Base-by-base conservation (phyloP, 2,329 filamentous ascomycete genomes). In the Fusarium citri region DNA sequence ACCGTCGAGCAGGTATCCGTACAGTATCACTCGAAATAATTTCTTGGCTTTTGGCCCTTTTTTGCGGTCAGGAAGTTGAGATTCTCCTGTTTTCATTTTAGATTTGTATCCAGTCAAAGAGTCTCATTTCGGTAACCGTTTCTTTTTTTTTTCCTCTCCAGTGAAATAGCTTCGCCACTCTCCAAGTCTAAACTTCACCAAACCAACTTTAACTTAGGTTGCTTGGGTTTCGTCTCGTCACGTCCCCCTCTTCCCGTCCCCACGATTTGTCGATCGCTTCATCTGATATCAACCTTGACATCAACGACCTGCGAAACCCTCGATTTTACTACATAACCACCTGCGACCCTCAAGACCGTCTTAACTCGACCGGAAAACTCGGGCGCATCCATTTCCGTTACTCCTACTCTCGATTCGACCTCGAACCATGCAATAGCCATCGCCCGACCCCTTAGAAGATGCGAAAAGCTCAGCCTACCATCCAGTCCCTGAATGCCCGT, bases 381-480 rank as follows among this genome's bases (percentile, higher is more conserved):
- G 26, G n/a, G 55, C 68, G 55, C 43, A 55, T 55, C 22, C 43
- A n/a, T 50, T 30, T 30, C 30, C 45, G 18, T 26, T 22, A 30
- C 30, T 42, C 31, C 45, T 49, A 12, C 55, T 47, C 42, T 23
- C 37, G 18, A 42, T 37, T 50, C 45, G 34, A 26, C 48, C 45
- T 57, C 55, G 47, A 65, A 66, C 59, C 63, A 76, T 76, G 74
- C 74, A 72, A 75, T 74, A 75, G 73, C 58, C 58, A 45, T 66
- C 57, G 30, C 53, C 23, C 63, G 51, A 64, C 63, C 58, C 63
- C 51, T 59, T 68, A 50, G 66, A 76, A 76, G 68, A 76, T 76
- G 74, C 74, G 68, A 76, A 75, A 69, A 67, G 67, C 57, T 64
- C 74, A 40, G 56, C 54, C 59, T 50, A 56, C 47, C 54, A 57